Evolutionary conservation across 495 filamentous ascomycete genomes (phyloP), one percentile per base, ranked within the genome.

Genomic region (Penicillium cinerascens): DNA sequence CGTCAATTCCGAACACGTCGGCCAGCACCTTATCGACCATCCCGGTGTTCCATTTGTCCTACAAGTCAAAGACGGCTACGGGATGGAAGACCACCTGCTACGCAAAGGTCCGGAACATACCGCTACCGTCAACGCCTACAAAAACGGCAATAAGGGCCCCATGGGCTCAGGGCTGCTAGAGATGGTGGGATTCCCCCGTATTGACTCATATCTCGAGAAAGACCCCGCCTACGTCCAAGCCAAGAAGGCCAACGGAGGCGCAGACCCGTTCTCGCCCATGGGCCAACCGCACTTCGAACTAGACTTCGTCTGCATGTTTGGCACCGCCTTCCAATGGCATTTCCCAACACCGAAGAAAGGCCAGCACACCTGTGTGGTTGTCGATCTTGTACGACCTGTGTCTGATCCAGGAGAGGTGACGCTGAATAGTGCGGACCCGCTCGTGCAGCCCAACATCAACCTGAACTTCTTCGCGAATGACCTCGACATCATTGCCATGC

Each of bases 281-380:
- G 74, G 74, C 36, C 79, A 85, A 59, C 82, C 81, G 21, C 81
- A 85, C 55, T 84, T 85, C 56, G 81, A 85, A 66, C 72, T 86
- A 44, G 81, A 84, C 61, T 85, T 84, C 47, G 76, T 85, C 39
- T 67, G 73, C 41, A 74, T 83, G 67, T 83, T 83, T 57, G 64
- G 71, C 25, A 71, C 70, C 46, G 79, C 81, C 9, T 84, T 84
- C 77, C 81, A 83, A 60, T 83, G 79, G 79, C 81, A 85, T 58
- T 76, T 75, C 54, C 79, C 78, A n/a, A 0, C 63, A 65, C 0
- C 80, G 80, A 4, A 54, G 62, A 0, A 35, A 57, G n/a, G 79
- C 80, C 5, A 72, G 73, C n/a, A n/a, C n/a, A n/a, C n/a, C 48
- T 70, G 64, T 42, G 55, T 83, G 2, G 77, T 84, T 6, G 79